These are phyloP conservation scores for Cardamine resedifolia DNA, from an alignment of 345 rosid species.

Conservation along the genomic window DNA sequence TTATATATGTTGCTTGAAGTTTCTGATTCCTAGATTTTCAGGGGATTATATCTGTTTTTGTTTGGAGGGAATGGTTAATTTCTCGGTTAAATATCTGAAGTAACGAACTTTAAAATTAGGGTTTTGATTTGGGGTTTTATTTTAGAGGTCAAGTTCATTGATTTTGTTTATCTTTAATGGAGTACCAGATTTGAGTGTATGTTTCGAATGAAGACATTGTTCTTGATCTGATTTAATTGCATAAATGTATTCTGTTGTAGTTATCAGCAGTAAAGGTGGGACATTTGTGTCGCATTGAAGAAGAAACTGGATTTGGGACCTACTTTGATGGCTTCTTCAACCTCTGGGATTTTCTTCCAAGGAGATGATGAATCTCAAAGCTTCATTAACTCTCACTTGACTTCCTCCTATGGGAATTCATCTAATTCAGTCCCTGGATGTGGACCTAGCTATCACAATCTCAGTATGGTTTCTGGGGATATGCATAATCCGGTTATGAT, in stretches of 20 bases:
- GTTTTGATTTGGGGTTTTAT: slow-evolving; percentile 24
- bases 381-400: slow-evolving; percentile 81
- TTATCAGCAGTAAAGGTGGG: slow-evolving; percentile 22
- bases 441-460: slow-evolving; percentile 64
- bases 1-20: neutral
- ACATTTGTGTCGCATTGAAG: slow-evolving; percentile 14
- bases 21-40: neutral
- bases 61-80: neutral
- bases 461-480: slow-evolving; percentile 78
- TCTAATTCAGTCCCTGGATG: slow-evolving; percentile 75
- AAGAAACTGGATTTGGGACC: slow-evolving; percentile 57
- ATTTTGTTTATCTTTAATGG: neutral
- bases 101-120: slow-evolving; percentile 29
- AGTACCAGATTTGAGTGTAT: neutral
- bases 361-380: slow-evolving; percentile 95
- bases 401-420: slow-evolving; percentile 77
- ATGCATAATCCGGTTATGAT: slow-evolving; percentile 77
- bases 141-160: neutral
- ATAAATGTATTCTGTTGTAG: slow-evolving; percentile 21
- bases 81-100: neutral
- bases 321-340: slow-evolving; percentile 79
- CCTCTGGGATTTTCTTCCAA: slow-evolving; percentile 92
- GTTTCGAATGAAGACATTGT: neutral
- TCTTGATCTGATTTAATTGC: neutral
- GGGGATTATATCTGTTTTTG: neutral